Evolutionary conservation across 768 basidiomycete species (phyloP).

Genomic region (Auriculariales sp.): DNA sequence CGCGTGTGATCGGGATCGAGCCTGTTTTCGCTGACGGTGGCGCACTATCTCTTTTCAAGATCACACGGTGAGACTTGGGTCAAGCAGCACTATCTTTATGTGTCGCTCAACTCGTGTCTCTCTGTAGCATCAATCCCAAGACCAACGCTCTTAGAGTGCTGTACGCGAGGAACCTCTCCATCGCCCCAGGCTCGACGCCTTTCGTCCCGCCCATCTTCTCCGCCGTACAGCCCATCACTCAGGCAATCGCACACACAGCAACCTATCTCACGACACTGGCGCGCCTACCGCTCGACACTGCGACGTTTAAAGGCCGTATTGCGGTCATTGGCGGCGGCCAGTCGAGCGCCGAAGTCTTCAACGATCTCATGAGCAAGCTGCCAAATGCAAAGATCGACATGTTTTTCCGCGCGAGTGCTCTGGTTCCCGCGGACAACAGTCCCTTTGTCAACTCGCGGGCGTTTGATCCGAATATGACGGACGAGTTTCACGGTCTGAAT

Average conservation of each 20-base stretch:
- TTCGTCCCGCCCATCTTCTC: constrained; percentile 19
- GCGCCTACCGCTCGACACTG: neutral
- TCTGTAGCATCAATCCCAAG: neutral
- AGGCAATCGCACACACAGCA: constrained; percentile 30
- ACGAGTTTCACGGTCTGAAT: neutral
- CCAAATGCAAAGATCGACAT: constrained; percentile 2
- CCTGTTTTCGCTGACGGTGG: constrained; percentile 11
- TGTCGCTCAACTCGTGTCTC: neutral
- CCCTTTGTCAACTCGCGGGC: neutral
- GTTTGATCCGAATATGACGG: neutral
- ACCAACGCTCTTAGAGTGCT: neutral
- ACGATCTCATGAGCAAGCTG: constrained; percentile 12
- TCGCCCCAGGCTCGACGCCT: constrained; percentile 36
- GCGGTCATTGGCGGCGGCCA: constrained; percentile 36
- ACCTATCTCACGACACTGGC: constrained; percentile 16
- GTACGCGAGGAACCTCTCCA: constrained; percentile 28
- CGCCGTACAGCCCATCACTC: constrained; percentile 14
- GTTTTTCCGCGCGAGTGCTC: constrained; percentile 6
- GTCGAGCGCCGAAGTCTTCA: constrained; percentile 31
- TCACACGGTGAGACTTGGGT: neutral
- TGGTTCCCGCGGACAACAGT: neutral
- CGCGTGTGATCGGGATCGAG: constrained; percentile 18
- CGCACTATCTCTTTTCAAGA: neutral
- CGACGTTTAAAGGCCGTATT: constrained; percentile 19
- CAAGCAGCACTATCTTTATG: too few relatives aligned